phyloP scores from a whole-genome alignment of 2,329 filamentous ascomycete genomes.

The Diaporthe sp. region DNA sequence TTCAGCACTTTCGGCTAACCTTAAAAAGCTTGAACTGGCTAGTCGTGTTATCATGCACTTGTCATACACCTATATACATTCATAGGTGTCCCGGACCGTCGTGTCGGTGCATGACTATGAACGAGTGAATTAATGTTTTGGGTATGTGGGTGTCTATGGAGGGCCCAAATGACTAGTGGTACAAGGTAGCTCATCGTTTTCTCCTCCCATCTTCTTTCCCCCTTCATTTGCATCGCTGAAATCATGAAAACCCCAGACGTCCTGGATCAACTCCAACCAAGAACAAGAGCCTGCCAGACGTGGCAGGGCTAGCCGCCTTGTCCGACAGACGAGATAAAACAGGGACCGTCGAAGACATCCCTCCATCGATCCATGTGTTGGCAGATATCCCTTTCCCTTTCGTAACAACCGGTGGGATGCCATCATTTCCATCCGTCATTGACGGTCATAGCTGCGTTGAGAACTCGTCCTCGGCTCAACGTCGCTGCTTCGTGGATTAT shows the following conservation, averaged over 20 bases:
- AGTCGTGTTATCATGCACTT: neutral
- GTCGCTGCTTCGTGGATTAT: neutral
- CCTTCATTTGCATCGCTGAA: conserved; percentile 6
- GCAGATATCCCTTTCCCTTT: neutral
- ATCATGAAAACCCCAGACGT: conserved; percentile 19
- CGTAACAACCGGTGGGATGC: conserved; percentile 2
- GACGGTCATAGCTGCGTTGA: conserved; percentile 9
- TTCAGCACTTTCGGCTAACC: conserved; percentile 3
- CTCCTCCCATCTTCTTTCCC: neutral
- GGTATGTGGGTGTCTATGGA: conserved; percentile 12
- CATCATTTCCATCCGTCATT: conserved; percentile 24
- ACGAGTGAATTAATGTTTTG: conserved; percentile 4
- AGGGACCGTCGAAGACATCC: neutral
- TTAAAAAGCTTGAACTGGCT: neutral
- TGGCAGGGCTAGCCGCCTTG: neutral
- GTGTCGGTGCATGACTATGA: neutral
- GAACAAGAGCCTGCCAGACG: neutral
- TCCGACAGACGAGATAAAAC: neutral
- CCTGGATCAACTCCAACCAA: conserved; percentile 22
- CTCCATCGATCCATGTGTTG: neutral
- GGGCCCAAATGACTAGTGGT: neutral
- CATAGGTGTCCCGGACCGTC: neutral
- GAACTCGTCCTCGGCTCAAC: neutral
- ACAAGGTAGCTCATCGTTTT: conserved; percentile 11
- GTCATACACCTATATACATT: too few species aligned